Percentiles rank a stretch among this genome's conserved stretches.
phyloP scores from a whole-genome alignment of 495 filamentous ascomycete genomes.

The Aspergillus egyptiacus region DNA sequence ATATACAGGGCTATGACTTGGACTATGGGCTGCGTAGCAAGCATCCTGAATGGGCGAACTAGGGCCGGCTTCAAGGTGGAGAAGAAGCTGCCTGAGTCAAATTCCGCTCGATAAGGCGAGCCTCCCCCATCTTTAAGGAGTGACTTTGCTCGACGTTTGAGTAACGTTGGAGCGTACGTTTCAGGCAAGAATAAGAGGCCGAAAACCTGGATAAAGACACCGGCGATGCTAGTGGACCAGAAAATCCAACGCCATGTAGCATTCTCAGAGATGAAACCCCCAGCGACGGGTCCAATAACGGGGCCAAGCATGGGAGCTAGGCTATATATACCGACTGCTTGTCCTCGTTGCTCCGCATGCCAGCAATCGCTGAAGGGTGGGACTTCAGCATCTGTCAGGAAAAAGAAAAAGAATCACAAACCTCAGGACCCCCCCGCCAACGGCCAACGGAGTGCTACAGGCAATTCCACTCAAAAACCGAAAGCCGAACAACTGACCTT shows the following conservation, averaged over 20 bases:
- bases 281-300: slow-evolving; percentile 40
- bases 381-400: too few species aligned
- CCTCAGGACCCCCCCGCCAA: slow-evolving; percentile 9
- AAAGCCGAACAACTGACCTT: slow-evolving; percentile 5
- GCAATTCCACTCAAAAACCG: slow-evolving; percentile 14
- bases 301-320: slow-evolving; percentile 11
- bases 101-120: slow-evolving; percentile 51
- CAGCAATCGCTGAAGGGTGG: slow-evolving; percentile 3
- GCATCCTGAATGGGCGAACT: slow-evolving; percentile 5
- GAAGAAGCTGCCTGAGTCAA: slow-evolving; percentile 29
- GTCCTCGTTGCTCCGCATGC: slow-evolving; percentile 9
- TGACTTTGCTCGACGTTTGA: slow-evolving; percentile 46
- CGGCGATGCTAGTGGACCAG: slow-evolving; percentile 49
- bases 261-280: slow-evolving; percentile 48
- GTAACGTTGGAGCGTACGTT: slow-evolving; percentile 58
- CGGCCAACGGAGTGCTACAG: slow-evolving; percentile 5
- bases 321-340: slow-evolving; percentile 10
- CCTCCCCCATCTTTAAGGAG: slow-evolving; percentile 60
- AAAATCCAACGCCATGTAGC: slow-evolving; percentile 55
- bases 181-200: slow-evolving; percentile 63
- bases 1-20: slow-evolving; percentile 3
- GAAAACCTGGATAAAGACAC: slow-evolving; percentile 51
- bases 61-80: not conserved
- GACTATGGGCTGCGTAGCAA: slow-evolving; percentile 11
- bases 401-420: not conserved